A percentile compares a stretch with the other conserved stretches of the same genome.
phyloP scores from a whole-genome alignment of 345 rosid genomes.

The Citrus sp. region DNA sequence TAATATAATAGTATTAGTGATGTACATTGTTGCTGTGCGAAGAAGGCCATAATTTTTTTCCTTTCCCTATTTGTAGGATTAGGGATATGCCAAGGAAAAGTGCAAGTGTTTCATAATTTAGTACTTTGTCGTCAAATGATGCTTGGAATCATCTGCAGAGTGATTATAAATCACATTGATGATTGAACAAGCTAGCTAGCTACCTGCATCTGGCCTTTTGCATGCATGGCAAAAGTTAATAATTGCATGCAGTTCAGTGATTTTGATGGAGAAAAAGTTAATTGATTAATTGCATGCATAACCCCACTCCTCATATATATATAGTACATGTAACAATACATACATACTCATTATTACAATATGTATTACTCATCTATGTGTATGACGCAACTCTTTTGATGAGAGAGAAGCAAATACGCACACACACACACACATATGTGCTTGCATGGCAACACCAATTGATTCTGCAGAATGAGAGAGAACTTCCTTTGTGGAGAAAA shows the following conservation, averaged over 20 bases:
- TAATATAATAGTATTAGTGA: too few species aligned
- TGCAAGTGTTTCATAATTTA: not conserved
- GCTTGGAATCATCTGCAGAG: conserved; percentile 6
- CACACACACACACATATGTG: too few species aligned
- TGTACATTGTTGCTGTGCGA: too few species aligned
- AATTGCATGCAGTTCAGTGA: not conserved
- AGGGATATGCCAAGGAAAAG: not conserved
- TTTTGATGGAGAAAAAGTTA: not conserved
- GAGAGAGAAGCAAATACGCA: too few species aligned
- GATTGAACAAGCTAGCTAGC: not conserved
- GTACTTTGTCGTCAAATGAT: conserved; percentile 11
- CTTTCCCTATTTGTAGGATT: too few species aligned
- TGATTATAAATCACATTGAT: conserved; percentile 1
- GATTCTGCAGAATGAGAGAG: too few species aligned
- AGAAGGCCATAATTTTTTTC: too few species aligned
- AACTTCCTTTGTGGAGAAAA: too few species aligned
- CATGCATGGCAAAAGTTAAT: conserved; percentile 15
- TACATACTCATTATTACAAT: not conserved
- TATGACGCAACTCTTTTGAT: not conserved
- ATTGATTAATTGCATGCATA: not conserved
- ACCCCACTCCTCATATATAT: not conserved
- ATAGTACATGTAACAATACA: not conserved
- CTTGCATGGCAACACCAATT: too few species aligned
- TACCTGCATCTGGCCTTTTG: not conserved
- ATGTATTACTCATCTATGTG: not conserved